Evolutionary conservation across 2,329 filamentous ascomycete species (phyloP).

Genomic region (Colletotrichum liaoningense): DNA sequence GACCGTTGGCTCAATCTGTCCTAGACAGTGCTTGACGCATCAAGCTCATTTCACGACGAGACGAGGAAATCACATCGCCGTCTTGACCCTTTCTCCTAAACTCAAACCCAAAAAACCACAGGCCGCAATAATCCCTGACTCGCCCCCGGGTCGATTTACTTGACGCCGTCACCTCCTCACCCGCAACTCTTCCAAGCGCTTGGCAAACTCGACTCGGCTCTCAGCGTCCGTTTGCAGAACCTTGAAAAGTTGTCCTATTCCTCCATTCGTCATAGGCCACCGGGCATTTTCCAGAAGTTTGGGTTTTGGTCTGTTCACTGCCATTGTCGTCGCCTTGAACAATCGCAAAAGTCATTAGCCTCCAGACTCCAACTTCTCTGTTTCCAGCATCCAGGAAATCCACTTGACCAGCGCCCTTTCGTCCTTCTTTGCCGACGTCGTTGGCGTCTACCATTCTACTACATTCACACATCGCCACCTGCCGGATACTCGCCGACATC

Average conservation of each 20-base stretch:
- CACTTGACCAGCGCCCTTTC: neutral
- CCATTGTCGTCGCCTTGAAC: constrained; percentile 28
- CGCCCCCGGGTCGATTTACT: constrained; percentile 28
- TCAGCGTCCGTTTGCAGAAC: constrained; percentile 32
- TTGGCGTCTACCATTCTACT: constrained; percentile 3
- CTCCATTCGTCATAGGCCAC: constrained; percentile 29
- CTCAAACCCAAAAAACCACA: constrained; percentile 5
- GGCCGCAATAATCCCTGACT: constrained; percentile 18
- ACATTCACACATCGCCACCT: constrained; percentile 9
- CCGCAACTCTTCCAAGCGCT: constrained; percentile 15
- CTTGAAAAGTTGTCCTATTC: constrained; percentile 17
- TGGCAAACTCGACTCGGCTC: constrained; percentile 18
- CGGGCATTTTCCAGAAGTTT: constrained; percentile 15
- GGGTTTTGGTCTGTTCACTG: constrained; percentile 10
- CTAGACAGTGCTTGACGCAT: constrained; percentile 26
- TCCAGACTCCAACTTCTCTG: neutral
- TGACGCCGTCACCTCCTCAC: constrained; percentile 33
- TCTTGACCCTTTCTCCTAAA: constrained; percentile 1
- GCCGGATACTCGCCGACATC: constrained; percentile 7
- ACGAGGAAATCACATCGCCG: constrained; percentile 10
- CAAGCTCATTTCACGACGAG: constrained; percentile 5
- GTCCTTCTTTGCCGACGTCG: constrained; percentile 20
- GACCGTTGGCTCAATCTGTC: constrained; percentile 23
- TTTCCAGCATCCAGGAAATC: neutral
- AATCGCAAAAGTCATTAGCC: neutral